Base-by-base conservation (phyloP, 306 rosid species). In the Trichosanthes truncata region DNA sequence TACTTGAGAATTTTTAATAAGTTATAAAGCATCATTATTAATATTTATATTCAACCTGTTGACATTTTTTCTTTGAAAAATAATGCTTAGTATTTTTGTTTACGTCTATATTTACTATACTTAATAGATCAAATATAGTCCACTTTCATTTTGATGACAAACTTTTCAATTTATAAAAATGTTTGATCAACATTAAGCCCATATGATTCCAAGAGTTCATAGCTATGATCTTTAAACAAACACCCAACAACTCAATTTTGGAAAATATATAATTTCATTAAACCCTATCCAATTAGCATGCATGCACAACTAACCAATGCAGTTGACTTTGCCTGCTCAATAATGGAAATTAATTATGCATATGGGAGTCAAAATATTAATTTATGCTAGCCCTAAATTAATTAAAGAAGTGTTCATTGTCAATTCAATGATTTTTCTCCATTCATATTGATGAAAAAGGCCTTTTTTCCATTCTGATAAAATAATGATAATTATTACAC, bases 281-380 rank as follows among this genome's bases (percentile, higher is more conserved):
- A 74, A 74, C 23, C 78, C 29, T 48, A 74, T 74, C 61, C 43
- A 45, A 74, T 17, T 29, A 74, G 78, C 62, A 74, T 74, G 78
- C 78, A 74, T 48, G 78, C 78, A 74, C 78, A 74, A 31, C 45
- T 18, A 73, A 46, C 61, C 1, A 29, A 49, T 49, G 41, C 17
- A 49, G 78, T 74, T 74, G 78, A 74, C 78, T 74, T 74, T 31
- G 78, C 62, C 33, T 49, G 15, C 20, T 48, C 78, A 74, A 74
- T 74, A 49, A 74, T 74, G 78, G 18, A 74, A 49, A 48, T 17
- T 49, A 49, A 49, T 48, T 74, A 74, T 29, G 45, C 18, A 43
- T 29, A 48, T 49, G 1, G 17, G 38, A 49, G 36, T 49, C 56
- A 74, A 45, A 14, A 45, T 72, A 25, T 46, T 72, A 11, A 71